Evolutionary conservation across 805 yeast species (phyloP), one percentile per base, ranked within the genome.

Genomic region (Kazachstania viticola): DNA sequence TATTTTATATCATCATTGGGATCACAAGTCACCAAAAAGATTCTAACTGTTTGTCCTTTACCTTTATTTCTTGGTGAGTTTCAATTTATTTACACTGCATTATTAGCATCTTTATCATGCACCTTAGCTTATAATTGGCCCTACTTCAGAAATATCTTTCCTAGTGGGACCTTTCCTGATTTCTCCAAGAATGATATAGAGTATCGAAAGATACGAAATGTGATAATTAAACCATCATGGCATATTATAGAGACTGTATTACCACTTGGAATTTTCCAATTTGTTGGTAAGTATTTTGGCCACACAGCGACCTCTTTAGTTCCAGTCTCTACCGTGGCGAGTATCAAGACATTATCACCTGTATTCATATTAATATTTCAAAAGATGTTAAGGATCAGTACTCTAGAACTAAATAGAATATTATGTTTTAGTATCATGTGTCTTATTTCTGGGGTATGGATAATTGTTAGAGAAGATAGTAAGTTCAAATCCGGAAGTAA

Each of bases 281-380:
- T 75, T 42, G 54, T 67, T 13, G 83, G 83, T 2, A 76, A 75
- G 49, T 64, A 65, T 44, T 72, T 73, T 46, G 69, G 74, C 4
- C 66, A 77, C 25, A 66, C 69, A 23, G 83, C 84, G 0, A 75
- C 81, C 0, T 69, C 80, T 5, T 45, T 72, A 26, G 75, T 76
- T 5, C 75, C 82, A 0, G 67, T 77, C 11, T 76, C 83, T 0
- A 73, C 84, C 0, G 80, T 76, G 1, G 75, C 82, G 1, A 74
- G 80, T 35, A 65, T 78, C n/a, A 69, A 77, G 54, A 75, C 83
- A 1, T 51, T 78, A 16, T 69, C 79, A 3, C 85, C 85, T 0
- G 51, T 77, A 27, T 54, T 77, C 15, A 68, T 77, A 21, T 75
- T 77, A 1, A 27, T 63, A 0, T 69, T 77, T 3, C 79, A 77